Evolutionary conservation across 148 eudicot species (phyloP).

Genomic region (Rhododendron ovatum): DNA sequence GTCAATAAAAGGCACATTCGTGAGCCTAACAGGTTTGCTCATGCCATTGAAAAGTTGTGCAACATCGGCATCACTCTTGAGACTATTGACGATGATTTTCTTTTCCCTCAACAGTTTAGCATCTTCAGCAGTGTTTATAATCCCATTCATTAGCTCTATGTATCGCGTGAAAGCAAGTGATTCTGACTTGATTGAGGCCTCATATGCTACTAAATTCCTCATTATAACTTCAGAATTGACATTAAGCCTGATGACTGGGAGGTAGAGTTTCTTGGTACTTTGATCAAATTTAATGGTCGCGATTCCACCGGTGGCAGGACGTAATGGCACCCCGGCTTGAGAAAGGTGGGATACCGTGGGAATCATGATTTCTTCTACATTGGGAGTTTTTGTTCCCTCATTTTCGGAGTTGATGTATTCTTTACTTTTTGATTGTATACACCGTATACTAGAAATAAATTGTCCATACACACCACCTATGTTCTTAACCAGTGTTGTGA

Average conservation of each 20-base stretch:
- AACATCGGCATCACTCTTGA: constrained; percentile 11
- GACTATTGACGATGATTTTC: not conserved
- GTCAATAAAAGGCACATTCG: constrained; percentile 23
- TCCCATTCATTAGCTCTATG: constrained; percentile 48
- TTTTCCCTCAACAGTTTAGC: not conserved
- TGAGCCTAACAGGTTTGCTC: constrained; percentile 27
- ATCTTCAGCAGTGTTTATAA: constrained; percentile 17
- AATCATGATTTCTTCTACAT: constrained; percentile 39
- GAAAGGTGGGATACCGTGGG: constrained; percentile 37
- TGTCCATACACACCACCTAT: not conserved
- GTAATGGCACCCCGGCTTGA: constrained; percentile 23
- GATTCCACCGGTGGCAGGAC: constrained; percentile 9
- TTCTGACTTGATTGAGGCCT: constrained; percentile 19
- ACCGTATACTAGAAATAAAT: too few relatives aligned
- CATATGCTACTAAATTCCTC: constrained; percentile 34
- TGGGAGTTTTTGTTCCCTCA: not conserved
- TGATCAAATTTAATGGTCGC: not conserved
- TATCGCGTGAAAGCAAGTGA: constrained; percentile 29
- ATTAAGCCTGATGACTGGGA: constrained; percentile 6
- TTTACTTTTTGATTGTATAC: not conserved
- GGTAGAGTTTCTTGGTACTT: not conserved
- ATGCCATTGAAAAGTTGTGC: constrained; percentile 48
- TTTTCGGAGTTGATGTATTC: not conserved
- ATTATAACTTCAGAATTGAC: constrained; percentile 12
- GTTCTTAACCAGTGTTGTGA: constrained; percentile 1